Evolutionary conservation across 2,329 filamentous ascomycete genomes (phyloP).

Genomic region (Fusarium stilboides): DNA sequence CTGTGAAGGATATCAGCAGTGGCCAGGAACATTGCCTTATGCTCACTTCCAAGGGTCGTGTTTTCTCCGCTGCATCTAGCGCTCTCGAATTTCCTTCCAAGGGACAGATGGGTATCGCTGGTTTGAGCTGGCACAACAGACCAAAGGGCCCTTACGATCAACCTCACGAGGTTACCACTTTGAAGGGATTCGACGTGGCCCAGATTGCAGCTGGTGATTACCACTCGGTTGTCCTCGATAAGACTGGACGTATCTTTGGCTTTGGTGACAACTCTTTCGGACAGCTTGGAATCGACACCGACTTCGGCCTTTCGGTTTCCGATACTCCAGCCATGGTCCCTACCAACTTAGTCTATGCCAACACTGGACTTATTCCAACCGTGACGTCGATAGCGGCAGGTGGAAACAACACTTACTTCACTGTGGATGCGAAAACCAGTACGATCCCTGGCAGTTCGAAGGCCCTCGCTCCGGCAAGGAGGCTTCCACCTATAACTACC

Average conservation of each 20-base stretch:
- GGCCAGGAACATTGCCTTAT: slow-evolving; percentile 91
- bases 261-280: slow-evolving; percentile 94
- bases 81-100: slow-evolving; percentile 82
- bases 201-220: slow-evolving; percentile 88
- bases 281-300: slow-evolving; percentile 88
- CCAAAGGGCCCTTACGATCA: slow-evolving; percentile 85
- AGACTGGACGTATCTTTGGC: slow-evolving; percentile 82
- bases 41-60: slow-evolving; percentile 85
- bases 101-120: slow-evolving; percentile 90
- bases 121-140: slow-evolving; percentile 83
- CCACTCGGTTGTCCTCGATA: slow-evolving; percentile 86
- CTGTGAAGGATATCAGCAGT: slow-evolving; percentile 79
- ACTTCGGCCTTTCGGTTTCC: slow-evolving; percentile 71
- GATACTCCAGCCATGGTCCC: slow-evolving; percentile 81
- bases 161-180: slow-evolving; percentile 81
- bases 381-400: slow-evolving; percentile 88
- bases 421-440: slow-evolving; percentile 79
- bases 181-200: slow-evolving; percentile 79
- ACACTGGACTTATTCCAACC: slow-evolving; percentile 72
- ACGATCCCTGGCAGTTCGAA: slow-evolving; percentile 31
- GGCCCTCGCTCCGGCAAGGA: slow-evolving; percentile 51
- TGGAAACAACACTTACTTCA: slow-evolving; percentile 89
- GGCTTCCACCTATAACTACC: slow-evolving; percentile 51
- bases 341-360: slow-evolving; percentile 79
- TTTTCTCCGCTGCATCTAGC: slow-evolving; percentile 90